Base-by-base conservation (phyloP, 1,284 basidiomycete genomes). In the Caloboletus inedulis region DNA sequence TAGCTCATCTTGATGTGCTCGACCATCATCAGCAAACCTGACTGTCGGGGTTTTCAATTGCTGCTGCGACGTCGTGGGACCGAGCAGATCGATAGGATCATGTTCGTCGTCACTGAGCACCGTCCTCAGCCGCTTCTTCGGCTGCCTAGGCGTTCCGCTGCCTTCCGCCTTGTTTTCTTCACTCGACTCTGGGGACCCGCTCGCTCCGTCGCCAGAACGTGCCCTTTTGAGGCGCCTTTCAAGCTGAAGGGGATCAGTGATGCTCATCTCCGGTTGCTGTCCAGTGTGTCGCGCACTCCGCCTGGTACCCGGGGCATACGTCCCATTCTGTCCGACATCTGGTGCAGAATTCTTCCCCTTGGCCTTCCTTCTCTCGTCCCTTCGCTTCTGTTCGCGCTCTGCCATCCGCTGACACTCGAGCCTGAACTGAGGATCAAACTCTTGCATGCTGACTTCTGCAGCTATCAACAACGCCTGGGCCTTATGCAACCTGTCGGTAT, bases 401-500 rank as follows among this genome's bases (percentile, higher is more conserved):
- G 90, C 89, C 89, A 96, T 96, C 51, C 89, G 78, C 68, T 90
- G 87, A 68, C 95, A 98, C 67, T 98, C 95, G 29, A 86, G 63
- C 39, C 78, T 76, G 70, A 98, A 91, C 43, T 82, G 79, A 0
- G 82, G 80, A 67, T 99, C 97, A 65, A 98, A 94, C 61, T 91
- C 87, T 62, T 91, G 85, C 51, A 97, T 81, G 73, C 94, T 88
- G 54, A 98, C 85, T 65, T 91, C 80, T 0, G 93, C 82, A 42
- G 93, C 85, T 29, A 87, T 94, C 54, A 86, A 81, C 93, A 99
- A 93, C 49, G 94, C 89, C 56, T 92, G 87, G 0, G 97, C 91
- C 60, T 89, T 88, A 62, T 84, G 81, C 30, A 91, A 70, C 35
- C 89, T 77, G 10, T 96, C 96, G 9, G 75, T 69, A 65, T 98